A percentile compares a stretch with the other conserved stretches of the same genome.
Evolutionary conservation across 148 eudicot genomes (phyloP).

Genomic region (Cornus controversa): DNA sequence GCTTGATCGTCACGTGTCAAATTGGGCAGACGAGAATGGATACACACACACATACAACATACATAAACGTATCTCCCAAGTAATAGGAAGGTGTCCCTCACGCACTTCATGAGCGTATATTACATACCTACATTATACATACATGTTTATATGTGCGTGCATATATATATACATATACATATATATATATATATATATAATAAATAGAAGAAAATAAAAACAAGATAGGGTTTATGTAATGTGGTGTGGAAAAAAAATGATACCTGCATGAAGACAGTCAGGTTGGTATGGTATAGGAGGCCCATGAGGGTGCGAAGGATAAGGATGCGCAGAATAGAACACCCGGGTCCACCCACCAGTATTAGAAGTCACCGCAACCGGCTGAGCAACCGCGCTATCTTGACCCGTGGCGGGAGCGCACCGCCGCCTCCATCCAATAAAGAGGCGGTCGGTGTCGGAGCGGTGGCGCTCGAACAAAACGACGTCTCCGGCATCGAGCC

Average conservation of each 20-base stretch:
- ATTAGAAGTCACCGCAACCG: conserved; percentile 9
- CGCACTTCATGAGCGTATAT: conserved; percentile 21
- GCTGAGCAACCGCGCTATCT: conserved; percentile 12
- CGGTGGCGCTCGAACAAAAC: conserved; percentile 67
- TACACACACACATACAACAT: not conserved
- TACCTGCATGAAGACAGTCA: conserved; percentile 52
- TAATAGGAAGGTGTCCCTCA: conserved; percentile 25
- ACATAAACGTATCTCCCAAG: not conserved
- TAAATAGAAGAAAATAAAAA: conserved; percentile 1
- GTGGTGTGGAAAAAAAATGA: not conserved
- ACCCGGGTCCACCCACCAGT: conserved; percentile 24
- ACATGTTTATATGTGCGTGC: not conserved
- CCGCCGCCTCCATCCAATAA: conserved; percentile 65
- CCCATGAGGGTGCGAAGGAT: conserved; percentile 28
- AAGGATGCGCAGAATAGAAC: conserved; percentile 28
- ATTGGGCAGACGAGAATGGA: too few relatives aligned
- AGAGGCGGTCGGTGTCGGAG: conserved; percentile 40
- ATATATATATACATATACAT: too few relatives aligned
- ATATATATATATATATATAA: too few relatives aligned
- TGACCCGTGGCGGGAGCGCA: conserved; percentile 14
- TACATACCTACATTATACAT: not conserved
- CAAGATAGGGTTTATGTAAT: not conserved
- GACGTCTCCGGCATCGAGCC: conserved; percentile 77
- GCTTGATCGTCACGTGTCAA: too few relatives aligned
- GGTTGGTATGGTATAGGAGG: conserved; percentile 38